Conservation (phyloP, 352 stramenopile genomes). For the Globisporangium nodosum region DNA sequence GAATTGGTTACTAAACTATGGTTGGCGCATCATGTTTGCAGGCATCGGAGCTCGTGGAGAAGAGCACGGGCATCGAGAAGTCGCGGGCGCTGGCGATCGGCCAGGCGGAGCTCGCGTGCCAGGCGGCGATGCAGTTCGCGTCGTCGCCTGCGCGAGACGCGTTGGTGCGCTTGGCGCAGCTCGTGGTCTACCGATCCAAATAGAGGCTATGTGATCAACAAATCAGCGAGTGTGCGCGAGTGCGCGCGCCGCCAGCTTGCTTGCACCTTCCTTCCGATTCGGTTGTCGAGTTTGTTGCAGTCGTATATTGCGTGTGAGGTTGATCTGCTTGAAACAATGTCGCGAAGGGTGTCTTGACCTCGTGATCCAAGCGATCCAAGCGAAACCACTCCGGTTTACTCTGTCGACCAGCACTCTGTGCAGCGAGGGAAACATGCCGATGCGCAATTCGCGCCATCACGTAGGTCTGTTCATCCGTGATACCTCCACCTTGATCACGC, state of each 20-base stretch:
- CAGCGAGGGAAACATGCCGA: too few species aligned
- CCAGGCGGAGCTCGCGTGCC: conserved; percentile 95
- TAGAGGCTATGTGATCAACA: conserved; percentile 31
- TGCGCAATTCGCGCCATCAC: too few species aligned
- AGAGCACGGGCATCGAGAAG: conserved; percentile 89
- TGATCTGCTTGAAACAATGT: too few species aligned
- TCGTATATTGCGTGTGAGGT: neutral
- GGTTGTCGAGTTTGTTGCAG: neutral
- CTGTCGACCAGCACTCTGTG: too few species aligned
- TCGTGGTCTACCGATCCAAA: conserved; percentile 87
- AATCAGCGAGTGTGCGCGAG: neutral
- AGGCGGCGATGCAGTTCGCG: conserved; percentile 85
- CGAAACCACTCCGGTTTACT: too few species aligned
- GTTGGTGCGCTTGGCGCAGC: conserved; percentile 80
- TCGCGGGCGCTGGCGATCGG: conserved; percentile 94
- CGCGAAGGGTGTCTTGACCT: too few species aligned
- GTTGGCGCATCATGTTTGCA: conserved; percentile 16
- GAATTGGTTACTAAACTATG: conserved; percentile 5
- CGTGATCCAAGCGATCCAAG: too few species aligned
- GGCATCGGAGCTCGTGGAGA: conserved; percentile 86
- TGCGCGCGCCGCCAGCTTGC: neutral
- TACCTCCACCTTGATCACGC: too few species aligned
- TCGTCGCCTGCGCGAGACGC: conserved; percentile 79
- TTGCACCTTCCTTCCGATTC: neutral
- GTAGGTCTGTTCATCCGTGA: too few species aligned